Percentiles rank a stretch among this genome's conserved stretches.
These are phyloP conservation scores for Nepenthes gracilis DNA, from an alignment of 148 eudicot genomes.

Conservation along the genomic window DNA sequence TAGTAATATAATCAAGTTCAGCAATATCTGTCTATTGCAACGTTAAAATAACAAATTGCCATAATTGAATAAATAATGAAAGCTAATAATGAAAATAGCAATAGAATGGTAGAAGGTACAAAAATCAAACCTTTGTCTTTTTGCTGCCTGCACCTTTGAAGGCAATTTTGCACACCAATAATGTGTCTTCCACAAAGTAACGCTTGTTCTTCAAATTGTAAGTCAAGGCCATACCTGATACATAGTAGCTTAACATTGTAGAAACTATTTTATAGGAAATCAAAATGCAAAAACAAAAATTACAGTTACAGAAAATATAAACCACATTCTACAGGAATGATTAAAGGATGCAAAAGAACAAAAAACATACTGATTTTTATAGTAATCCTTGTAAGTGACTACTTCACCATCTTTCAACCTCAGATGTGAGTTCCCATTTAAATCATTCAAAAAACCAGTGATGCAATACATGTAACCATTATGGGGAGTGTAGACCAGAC, in stretches of 20 bases:
- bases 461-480: slow-evolving; percentile 46
- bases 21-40: too few relatives aligned
- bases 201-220: slow-evolving; percentile 32
- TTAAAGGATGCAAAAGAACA: not conserved
- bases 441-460: slow-evolving; percentile 24
- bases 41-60: too few relatives aligned
- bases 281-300: not conserved
- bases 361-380: slow-evolving; percentile 30
- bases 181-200: slow-evolving; percentile 49
- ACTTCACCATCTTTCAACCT: slow-evolving; percentile 16
- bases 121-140: slow-evolving; percentile 38
- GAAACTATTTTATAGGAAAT: not conserved
- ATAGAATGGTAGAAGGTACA: not conserved
- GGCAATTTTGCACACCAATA: slow-evolving; percentile 47
- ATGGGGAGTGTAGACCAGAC: slow-evolving; percentile 75
- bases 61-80: too few relatives aligned
- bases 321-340: not conserved
- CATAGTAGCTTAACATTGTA: not conserved
- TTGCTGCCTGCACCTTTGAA: slow-evolving; percentile 26
- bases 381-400: slow-evolving; percentile 53
- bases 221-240: slow-evolving; percentile 56
- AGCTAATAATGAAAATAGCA: too few relatives aligned
- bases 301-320: too few relatives aligned
- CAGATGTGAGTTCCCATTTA: slow-evolving; percentile 44
- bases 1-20: too few relatives aligned